Evolutionary conservation across 164 flowering plant species (phyloP).

Genomic region (Annona squamosa): DNA sequence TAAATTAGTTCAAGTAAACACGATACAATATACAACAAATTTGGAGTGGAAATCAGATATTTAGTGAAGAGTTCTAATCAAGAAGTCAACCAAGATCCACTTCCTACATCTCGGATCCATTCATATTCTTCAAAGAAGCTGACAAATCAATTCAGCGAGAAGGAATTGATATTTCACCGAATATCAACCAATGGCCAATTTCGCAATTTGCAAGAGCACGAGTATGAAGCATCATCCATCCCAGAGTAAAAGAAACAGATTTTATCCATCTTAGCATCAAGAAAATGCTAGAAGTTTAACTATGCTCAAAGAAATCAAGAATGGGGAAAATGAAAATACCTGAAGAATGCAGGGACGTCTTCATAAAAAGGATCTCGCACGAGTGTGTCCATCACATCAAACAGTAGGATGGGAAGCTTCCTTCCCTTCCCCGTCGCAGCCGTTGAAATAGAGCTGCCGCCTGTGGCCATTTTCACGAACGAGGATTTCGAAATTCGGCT

Average conservation of each 20-base stretch:
- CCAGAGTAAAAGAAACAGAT: background rate
- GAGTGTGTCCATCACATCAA: constrained; percentile 88
- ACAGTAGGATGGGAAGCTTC: constrained; percentile 76
- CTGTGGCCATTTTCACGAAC: background rate
- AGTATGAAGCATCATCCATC: background rate
- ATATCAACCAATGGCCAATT: background rate
- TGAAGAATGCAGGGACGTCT: constrained; percentile 78
- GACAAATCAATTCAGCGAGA: too few relatives aligned
- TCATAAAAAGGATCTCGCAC: constrained; percentile 93
- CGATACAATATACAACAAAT: too few relatives aligned
- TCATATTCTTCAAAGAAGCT: too few relatives aligned
- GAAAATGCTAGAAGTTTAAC: background rate
- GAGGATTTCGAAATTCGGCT: background rate
- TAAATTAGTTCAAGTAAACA: too few relatives aligned
- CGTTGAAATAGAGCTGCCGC: background rate
- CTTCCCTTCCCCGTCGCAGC: constrained; percentile 23
- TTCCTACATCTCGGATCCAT: too few relatives aligned
- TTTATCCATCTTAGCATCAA: background rate
- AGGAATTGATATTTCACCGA: too few relatives aligned
- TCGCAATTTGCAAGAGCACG: background rate
- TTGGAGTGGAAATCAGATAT: too few relatives aligned
- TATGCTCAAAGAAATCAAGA: background rate
- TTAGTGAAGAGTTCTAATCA: too few relatives aligned
- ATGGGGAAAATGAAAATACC: constrained; percentile 30
- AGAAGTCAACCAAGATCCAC: too few relatives aligned